A percentile compares a stretch with the other conserved stretches of the same genome.
Evolutionary conservation across 208 protist genomes (phyloP).

Genomic region (Vickermania ingenoplastis): DNA sequence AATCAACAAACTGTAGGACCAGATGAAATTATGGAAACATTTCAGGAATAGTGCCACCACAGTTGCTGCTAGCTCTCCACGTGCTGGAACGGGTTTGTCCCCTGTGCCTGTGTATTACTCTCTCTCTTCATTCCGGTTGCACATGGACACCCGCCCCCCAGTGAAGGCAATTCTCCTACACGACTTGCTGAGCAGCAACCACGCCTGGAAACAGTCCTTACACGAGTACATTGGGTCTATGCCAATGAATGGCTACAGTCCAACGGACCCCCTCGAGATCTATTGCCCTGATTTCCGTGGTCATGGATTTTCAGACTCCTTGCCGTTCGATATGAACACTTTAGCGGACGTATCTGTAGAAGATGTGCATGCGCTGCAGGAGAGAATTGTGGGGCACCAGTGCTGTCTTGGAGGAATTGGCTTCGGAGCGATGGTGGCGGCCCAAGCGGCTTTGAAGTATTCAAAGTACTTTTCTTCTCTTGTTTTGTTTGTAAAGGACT

Average conservation of each 20-base stretch:
- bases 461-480: constrained; percentile 45
- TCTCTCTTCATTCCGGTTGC: constrained; percentile 69
- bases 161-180: constrained; percentile 62
- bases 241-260: constrained; percentile 27
- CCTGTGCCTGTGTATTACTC: constrained; percentile 36
- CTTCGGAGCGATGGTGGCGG: constrained; percentile 66
- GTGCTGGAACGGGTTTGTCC: too few relatives aligned
- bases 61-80: constrained; percentile 12
- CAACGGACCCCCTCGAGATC: constrained; percentile 57
- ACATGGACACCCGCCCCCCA: constrained; percentile 57
- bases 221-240: constrained; percentile 31
- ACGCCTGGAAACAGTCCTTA: constrained; percentile 49
- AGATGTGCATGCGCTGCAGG: constrained; percentile 43
- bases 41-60: constrained; percentile 1
- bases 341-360: constrained; percentile 42
- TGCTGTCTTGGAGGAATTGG: constrained; percentile 45
- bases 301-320: constrained; percentile 41
- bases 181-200: constrained; percentile 56
- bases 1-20: too few relatives aligned
- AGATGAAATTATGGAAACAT: background rate
- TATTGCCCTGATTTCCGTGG: constrained; percentile 72
- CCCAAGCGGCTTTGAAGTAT: constrained; percentile 39
- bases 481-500: constrained; percentile 44
- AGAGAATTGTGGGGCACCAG: constrained; percentile 31
- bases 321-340: constrained; percentile 7